Conservation (phyloP, 768 basidiomycete species). For the Boletus bicolor region DNA sequence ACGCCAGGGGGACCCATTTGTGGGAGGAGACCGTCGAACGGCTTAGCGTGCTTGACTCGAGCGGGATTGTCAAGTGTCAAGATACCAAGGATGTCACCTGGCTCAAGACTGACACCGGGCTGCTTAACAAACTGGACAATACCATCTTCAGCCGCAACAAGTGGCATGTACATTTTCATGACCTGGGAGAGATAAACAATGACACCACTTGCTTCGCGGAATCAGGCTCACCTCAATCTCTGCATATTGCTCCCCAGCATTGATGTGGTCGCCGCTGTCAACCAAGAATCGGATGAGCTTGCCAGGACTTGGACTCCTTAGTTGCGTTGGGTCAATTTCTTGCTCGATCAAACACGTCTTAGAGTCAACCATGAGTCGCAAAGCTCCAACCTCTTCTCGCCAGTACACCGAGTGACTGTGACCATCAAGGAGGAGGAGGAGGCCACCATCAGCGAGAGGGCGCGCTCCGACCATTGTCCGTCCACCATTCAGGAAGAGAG, state of each 20-base stretch:
- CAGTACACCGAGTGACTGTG: slow-evolving; percentile 97
- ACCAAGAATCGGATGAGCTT: slow-evolving; percentile 94
- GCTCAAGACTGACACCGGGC: slow-evolving; percentile 93
- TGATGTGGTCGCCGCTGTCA: slow-evolving; percentile 96
- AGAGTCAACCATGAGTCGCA: slow-evolving; percentile 90
- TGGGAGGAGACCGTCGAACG: slow-evolving; percentile 93
- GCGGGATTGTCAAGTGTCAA: slow-evolving; percentile 93
- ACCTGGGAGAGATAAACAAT: slow-evolving; percentile 44
- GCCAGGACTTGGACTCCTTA: slow-evolving; percentile 93
- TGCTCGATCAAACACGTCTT: slow-evolving; percentile 99
- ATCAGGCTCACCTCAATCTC: slow-evolving; percentile 80
- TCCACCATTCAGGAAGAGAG: slow-evolving; percentile 94
- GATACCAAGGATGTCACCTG: slow-evolving; percentile 97
- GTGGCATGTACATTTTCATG: slow-evolving; percentile 99
- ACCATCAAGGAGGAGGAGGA: slow-evolving; percentile 87
- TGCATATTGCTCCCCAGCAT: slow-evolving; percentile 94
- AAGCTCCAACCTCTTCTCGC: slow-evolving; percentile 95
- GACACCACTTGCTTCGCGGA: neutral
- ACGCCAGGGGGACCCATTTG: slow-evolving; percentile 82
- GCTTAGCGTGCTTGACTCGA: slow-evolving; percentile 97
- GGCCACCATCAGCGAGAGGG: slow-evolving; percentile 90
- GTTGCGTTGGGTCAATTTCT: slow-evolving; percentile 98
- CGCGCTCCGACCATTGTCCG: slow-evolving; percentile 89
- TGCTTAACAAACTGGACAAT: slow-evolving; percentile 96
- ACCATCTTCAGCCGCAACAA: slow-evolving; percentile 92